These are phyloP conservation scores for Aspergillus thermomutatus DNA, from an alignment of 2,329 filamentous ascomycete genomes.

Conservation along the genomic window DNA sequence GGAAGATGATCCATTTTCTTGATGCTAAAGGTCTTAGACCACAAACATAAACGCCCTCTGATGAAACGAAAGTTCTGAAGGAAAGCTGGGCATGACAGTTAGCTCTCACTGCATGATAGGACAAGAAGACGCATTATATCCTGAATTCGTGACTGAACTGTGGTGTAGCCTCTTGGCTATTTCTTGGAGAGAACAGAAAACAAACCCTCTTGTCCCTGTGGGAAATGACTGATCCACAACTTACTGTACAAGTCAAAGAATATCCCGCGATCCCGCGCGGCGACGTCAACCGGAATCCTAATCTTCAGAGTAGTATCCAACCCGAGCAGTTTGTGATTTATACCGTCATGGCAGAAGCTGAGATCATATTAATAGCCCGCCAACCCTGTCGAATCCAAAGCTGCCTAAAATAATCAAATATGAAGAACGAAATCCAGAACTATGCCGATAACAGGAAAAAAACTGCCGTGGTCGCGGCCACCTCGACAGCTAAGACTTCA, in stretches of 20 bases:
- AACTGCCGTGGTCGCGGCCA: neutral
- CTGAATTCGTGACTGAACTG: neutral
- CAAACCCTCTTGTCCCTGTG: neutral
- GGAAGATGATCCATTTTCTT: conserved; percentile 29
- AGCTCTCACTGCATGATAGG: neutral
- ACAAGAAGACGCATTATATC: neutral
- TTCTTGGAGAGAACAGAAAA: neutral
- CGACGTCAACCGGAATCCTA: neutral
- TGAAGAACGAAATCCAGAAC: neutral
- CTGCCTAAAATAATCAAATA: neutral
- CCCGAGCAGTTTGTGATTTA: neutral
- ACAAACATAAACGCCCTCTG: neutral
- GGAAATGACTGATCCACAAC: neutral
- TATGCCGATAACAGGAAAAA: neutral
- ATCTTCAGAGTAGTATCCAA: neutral
- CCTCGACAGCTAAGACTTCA: neutral
- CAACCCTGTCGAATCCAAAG: neutral
- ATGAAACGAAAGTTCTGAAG: neutral
- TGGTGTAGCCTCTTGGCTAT: neutral
- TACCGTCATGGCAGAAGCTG: neutral
- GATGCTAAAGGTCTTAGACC: neutral
- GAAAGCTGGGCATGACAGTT: neutral
- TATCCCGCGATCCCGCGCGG: neutral
- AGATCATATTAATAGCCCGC: neutral
- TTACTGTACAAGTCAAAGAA: neutral